phyloP scores from a whole-genome alignment of 495 filamentous ascomycete species.

The Acidiella bohemica region DNA sequence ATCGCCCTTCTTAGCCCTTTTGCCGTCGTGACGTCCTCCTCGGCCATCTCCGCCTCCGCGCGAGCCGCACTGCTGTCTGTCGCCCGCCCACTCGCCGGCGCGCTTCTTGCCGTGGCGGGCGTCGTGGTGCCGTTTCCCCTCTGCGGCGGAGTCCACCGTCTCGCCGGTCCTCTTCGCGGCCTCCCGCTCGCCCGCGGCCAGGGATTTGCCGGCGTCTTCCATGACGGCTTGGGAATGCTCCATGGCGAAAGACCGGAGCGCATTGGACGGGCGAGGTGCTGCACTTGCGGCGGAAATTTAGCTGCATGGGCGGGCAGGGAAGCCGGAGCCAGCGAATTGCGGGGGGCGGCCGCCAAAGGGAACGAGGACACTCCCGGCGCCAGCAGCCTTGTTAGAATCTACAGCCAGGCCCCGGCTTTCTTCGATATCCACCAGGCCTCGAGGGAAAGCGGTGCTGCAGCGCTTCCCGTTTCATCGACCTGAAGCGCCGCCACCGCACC shows the following conservation, averaged over 20 bases:
- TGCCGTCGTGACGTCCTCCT: slow-evolving; percentile 22
- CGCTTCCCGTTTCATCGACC: slow-evolving; percentile 8
- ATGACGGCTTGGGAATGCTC: slow-evolving; percentile 15
- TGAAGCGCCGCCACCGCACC: not conserved
- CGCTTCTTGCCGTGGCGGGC: too few species aligned
- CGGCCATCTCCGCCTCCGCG: slow-evolving; percentile 1
- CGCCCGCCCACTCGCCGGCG: slow-evolving; percentile 8
- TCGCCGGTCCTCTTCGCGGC: not conserved
- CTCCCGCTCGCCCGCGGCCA: not conserved
- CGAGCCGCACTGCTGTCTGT: slow-evolving; percentile 6
- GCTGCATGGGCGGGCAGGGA: too few species aligned
- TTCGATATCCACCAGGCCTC: too few species aligned
- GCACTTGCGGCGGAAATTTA: too few species aligned
- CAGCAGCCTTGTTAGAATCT: too few species aligned
- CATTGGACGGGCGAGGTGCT: too few species aligned
- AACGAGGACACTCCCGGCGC: too few species aligned
- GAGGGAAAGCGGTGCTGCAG: too few species aligned
- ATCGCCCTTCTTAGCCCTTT: slow-evolving; percentile 45
- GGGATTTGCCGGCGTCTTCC: slow-evolving; percentile 11
- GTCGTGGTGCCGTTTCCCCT: slow-evolving; percentile 3
- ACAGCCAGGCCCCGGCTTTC: too few species aligned
- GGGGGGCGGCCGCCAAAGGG: not conserved
- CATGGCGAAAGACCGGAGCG: slow-evolving; percentile 4
- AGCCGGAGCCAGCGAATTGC: not conserved
- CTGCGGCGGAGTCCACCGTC: not conserved